These are phyloP conservation scores for Aspergillus ochraceoroseus DNA, from an alignment of 2,329 filamentous ascomycete species.

Conservation along the genomic window DNA sequence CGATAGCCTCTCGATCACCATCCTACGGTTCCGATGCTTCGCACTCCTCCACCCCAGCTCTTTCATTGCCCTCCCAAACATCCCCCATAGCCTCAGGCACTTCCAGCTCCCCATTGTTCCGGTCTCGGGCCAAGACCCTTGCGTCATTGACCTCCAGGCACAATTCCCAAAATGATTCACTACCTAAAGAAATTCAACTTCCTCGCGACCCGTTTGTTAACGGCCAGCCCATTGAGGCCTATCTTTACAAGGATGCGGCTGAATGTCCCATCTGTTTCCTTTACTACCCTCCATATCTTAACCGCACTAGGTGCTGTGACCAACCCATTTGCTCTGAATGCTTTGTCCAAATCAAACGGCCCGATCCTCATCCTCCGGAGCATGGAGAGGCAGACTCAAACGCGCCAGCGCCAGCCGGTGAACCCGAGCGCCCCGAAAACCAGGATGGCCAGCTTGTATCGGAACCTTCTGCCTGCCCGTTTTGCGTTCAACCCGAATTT, in stretches of 20 bases:
- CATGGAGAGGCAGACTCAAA: constrained; percentile 53
- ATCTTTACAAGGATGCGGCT: constrained; percentile 80
- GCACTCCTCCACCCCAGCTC: constrained; percentile 58
- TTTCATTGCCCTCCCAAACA: constrained; percentile 56
- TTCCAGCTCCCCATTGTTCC: constrained; percentile 58
- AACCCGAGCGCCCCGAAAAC: constrained; percentile 32
- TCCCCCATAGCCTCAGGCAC: constrained; percentile 51
- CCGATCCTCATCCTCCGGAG: constrained; percentile 84
- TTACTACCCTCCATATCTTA: constrained; percentile 90
- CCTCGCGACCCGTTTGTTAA: constrained; percentile 84
- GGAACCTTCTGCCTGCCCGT: constrained; percentile 86
- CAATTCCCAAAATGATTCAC: constrained; percentile 64
- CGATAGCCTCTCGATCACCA: constrained; percentile 69
- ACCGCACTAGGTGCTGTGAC: constrained; percentile 90
- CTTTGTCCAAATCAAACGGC: constrained; percentile 95
- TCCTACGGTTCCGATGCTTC: constrained; percentile 72
- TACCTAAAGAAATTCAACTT: constrained; percentile 71
- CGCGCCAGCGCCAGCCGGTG: constrained; percentile 28
- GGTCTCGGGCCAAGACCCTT: constrained; percentile 81
- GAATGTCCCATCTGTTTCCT: constrained; percentile 97
- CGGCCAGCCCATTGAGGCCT: constrained; percentile 88
- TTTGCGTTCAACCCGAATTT: constrained; percentile 91
- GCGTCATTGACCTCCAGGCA: constrained; percentile 73
- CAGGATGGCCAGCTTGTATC: constrained; percentile 67
- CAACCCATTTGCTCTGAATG: constrained; percentile 97